Evolutionary conservation across 768 basidiomycete genomes (phyloP).

Genomic region (Trametes cubensis): DNA sequence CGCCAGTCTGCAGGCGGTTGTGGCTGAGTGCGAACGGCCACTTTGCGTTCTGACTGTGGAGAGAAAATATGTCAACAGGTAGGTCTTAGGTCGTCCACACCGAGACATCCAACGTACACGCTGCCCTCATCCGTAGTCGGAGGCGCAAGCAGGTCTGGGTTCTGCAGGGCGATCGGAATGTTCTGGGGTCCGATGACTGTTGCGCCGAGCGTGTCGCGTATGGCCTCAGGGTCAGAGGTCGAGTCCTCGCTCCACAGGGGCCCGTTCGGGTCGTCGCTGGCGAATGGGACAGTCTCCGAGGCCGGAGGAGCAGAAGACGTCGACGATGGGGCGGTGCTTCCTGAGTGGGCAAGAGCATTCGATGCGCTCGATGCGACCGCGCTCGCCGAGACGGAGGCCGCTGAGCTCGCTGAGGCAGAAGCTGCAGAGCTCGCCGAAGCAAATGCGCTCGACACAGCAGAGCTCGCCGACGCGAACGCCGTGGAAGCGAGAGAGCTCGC

Average conservation of each 20-base stretch:
- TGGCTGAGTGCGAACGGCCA: conserved; percentile 69
- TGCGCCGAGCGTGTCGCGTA: conserved; percentile 49
- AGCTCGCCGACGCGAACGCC: conserved; percentile 7
- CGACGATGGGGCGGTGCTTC: conserved; percentile 11
- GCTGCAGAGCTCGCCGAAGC: conserved; percentile 5
- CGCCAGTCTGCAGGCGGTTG: conserved; percentile 61
- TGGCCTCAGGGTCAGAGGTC: conserved; percentile 41
- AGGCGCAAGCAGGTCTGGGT: conserved; percentile 59
- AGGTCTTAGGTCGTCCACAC: background rate
- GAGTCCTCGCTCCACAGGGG: conserved; percentile 25
- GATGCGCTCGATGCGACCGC: background rate
- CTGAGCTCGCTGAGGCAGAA: background rate
- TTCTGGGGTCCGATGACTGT: conserved; percentile 61
- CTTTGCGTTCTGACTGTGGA: conserved; percentile 50
- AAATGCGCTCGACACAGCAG: conserved; percentile 14
- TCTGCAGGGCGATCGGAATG: conserved; percentile 54
- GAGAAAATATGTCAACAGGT: background rate
- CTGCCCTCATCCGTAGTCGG: conserved; percentile 63
- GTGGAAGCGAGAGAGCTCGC: conserved; percentile 4
- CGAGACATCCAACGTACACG: conserved; percentile 38
- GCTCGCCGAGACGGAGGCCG: background rate
- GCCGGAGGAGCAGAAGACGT: conserved; percentile 15
- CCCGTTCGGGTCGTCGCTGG: conserved; percentile 35
- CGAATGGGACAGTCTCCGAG: conserved; percentile 27
- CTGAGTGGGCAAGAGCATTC: background rate